These are phyloP conservation scores for Hypomyces perniciosus DNA, from an alignment of 2,329 filamentous ascomycete genomes.

Conservation along the genomic window DNA sequence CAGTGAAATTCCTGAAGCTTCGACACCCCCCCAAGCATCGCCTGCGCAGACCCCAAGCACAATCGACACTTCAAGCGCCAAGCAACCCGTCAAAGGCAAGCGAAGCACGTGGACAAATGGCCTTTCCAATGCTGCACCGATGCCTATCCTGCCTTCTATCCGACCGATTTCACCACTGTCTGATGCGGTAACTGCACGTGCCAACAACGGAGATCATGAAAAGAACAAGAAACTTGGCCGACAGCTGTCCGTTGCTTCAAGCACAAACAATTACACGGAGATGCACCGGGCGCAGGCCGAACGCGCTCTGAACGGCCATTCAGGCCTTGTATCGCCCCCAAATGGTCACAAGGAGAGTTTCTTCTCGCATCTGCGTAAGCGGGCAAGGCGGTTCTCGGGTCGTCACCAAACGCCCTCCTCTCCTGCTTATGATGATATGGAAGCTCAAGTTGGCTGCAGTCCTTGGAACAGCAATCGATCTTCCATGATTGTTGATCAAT, in stretches of 20 bases:
- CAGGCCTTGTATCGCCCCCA: conserved; percentile 68
- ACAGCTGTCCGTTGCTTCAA: conserved; percentile 86
- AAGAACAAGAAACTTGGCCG: conserved; percentile 89
- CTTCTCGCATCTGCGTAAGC: conserved; percentile 93
- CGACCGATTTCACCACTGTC: conserved; percentile 94
- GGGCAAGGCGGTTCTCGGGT: conserved; percentile 85
- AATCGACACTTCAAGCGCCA: conserved; percentile 32
- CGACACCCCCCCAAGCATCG: conserved; percentile 36
- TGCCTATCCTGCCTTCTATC: conserved; percentile 93
- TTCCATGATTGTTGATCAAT: conserved; percentile 69
- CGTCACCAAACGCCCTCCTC: conserved; percentile 78
- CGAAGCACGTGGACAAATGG: conserved; percentile 92
- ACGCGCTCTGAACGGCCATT: conserved; percentile 77
- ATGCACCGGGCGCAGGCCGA: conserved; percentile 87
- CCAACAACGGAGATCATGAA: conserved; percentile 63
- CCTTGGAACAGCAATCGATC: conserved; percentile 84
- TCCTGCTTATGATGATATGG: conserved; percentile 76
- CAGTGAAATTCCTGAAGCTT: conserved; percentile 62
- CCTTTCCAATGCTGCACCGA: conserved; percentile 72
- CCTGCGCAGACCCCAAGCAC: conserved; percentile 37
- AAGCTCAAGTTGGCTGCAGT: conserved; percentile 85
- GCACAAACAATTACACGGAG: conserved; percentile 88
- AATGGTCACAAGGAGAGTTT: conserved; percentile 89
- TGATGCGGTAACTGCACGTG: conserved; percentile 85
- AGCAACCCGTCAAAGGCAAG: conserved; percentile 57